phyloP scores from a whole-genome alignment of 805 yeast genomes.

The Ogataea pini region DNA sequence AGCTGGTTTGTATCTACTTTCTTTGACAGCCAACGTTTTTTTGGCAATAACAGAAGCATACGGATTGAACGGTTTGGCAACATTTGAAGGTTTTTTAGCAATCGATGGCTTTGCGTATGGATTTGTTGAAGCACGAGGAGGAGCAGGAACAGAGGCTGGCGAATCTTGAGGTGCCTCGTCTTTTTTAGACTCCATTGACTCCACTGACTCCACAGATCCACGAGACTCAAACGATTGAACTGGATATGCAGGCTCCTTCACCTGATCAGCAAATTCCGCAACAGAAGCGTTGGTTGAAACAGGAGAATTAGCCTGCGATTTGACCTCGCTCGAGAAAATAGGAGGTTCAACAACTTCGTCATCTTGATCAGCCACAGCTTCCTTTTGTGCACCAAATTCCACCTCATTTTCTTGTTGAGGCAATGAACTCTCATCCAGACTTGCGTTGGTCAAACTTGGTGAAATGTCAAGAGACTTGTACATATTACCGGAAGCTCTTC shows the following conservation, averaged over 20 bases:
- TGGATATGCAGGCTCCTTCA: not conserved
- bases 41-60: constrained; percentile 21
- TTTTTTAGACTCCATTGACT: not conserved
- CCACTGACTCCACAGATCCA: not conserved
- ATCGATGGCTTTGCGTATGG: not conserved
- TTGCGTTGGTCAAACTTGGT: constrained; percentile 11
- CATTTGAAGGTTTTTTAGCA: constrained; percentile 9
- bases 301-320: not conserved
- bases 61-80: constrained; percentile 23
- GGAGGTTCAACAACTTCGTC: constrained; percentile 5
- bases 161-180: not conserved
- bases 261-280: not conserved
- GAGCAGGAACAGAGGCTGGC: not conserved
- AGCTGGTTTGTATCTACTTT: constrained; percentile 18
- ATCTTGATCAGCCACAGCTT: not conserved
- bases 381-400: not conserved
- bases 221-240: not conserved
- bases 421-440: constrained; percentile 4
- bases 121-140: not conserved
- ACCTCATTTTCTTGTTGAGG: not conserved
- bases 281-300: constrained; percentile 1
- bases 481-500: constrained; percentile 10
- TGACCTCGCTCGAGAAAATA: constrained; percentile 1
- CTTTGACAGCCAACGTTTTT: constrained; percentile 8
- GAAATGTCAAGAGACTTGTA: constrained; percentile 11